Percentiles rank a stretch among this genome's conserved stretches.
Evolutionary conservation across 495 filamentous ascomycete genomes (phyloP).

Genomic region (Hypoxylon fragiforme): DNA sequence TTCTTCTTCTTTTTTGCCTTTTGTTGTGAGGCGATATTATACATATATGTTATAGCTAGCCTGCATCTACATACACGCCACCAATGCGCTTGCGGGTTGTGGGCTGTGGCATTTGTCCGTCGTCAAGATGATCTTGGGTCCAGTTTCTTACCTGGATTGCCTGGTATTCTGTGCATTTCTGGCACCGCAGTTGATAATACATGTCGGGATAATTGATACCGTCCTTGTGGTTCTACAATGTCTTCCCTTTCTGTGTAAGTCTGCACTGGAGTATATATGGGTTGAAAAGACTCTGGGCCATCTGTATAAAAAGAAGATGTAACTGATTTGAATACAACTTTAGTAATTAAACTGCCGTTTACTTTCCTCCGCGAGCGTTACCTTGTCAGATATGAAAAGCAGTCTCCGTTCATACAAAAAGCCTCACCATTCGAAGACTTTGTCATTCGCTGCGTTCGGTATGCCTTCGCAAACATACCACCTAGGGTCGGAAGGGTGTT

Average conservation of each 20-base stretch:
- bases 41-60: background rate
- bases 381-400: conserved; percentile 46
- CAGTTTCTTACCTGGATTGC: conserved; percentile 73
- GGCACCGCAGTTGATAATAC: conserved; percentile 64
- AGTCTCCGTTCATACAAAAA: conserved; percentile 63
- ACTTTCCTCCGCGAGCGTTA: conserved; percentile 61
- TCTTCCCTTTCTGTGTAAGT: conserved; percentile 72
- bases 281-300: too few species aligned
- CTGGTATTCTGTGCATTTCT: conserved; percentile 67
- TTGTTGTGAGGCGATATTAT: too few species aligned
- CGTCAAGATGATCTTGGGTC: conserved; percentile 57
- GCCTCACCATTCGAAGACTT: conserved; percentile 73
- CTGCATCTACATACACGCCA: background rate
- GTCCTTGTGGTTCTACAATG: conserved; percentile 58
- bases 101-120: background rate
- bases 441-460: conserved; percentile 72
- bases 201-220: conserved; percentile 59
- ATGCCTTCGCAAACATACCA: conserved; percentile 71
- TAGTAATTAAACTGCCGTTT: conserved; percentile 61
- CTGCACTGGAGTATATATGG: too few species aligned
- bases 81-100: background rate
- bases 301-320: background rate
- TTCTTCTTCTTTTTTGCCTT: too few species aligned
- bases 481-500: conserved; percentile 69
- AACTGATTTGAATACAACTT: background rate